A percentile compares a stretch with the other conserved stretches of the same genome.
Evolutionary conservation across 169 alveolate genomes (phyloP).

Genomic region (Toxoplasma gondii): DNA sequence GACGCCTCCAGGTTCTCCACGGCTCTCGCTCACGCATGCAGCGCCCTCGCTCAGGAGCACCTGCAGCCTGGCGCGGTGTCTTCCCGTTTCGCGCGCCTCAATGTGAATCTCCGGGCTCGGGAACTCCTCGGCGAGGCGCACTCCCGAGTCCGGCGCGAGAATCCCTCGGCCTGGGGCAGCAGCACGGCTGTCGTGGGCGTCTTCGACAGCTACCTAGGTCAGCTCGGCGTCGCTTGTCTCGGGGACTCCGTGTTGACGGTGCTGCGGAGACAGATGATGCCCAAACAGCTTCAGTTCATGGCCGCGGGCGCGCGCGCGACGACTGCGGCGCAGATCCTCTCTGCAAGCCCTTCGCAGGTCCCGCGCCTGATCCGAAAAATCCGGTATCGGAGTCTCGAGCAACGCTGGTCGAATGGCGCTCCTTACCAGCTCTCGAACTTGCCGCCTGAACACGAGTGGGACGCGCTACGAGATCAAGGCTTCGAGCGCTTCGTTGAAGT

Average conservation of each 20-base stretch:
- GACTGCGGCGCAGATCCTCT: neutral
- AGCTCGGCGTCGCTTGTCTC: constrained; percentile 75
- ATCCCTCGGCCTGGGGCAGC: constrained; percentile 79
- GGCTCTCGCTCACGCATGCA: constrained; percentile 75
- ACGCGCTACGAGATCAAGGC: constrained; percentile 71
- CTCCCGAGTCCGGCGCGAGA: constrained; percentile 69
- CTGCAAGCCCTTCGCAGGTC: neutral
- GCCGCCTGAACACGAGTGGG: constrained; percentile 75
- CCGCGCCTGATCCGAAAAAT: constrained; percentile 74
- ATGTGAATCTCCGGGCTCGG: constrained; percentile 73
- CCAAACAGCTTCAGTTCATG: constrained; percentile 69
- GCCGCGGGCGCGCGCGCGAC: constrained; percentile 48
- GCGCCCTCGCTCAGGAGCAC: constrained; percentile 64
- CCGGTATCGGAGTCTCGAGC: constrained; percentile 76
- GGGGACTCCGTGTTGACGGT: constrained; percentile 77
- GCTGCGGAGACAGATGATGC: constrained; percentile 73
- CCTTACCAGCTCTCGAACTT: constrained; percentile 77
- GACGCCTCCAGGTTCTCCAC: constrained; percentile 77
- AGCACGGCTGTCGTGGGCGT: constrained; percentile 78
- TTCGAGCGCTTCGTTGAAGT: constrained; percentile 73
- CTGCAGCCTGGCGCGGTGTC: constrained; percentile 65
- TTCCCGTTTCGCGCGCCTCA: constrained; percentile 41
- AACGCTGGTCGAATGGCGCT: constrained; percentile 81
- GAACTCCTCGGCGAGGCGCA: constrained; percentile 71
- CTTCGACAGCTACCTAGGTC: constrained; percentile 72